Percentiles rank a stretch among this genome's conserved stretches.
Conservation (phyloP, 495 filamentous ascomycete species). For the Hyaloscypha finlandica region DNA sequence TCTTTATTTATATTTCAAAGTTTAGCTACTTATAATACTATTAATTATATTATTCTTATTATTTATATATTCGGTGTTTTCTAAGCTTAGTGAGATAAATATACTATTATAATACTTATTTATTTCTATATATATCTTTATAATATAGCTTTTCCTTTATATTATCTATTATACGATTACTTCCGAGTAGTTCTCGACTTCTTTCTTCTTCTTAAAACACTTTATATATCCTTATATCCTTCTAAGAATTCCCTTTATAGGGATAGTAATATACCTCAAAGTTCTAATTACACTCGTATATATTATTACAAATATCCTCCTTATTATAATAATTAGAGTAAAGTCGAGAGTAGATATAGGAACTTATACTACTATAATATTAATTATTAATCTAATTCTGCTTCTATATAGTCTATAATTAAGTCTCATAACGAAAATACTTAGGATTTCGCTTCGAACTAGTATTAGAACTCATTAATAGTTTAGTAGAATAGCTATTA, state of each 20-base stretch:
- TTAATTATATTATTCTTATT: constrained; percentile 20
- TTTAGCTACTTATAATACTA: no score
- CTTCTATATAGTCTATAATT: constrained; percentile 25
- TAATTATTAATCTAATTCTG: constrained; percentile 30
- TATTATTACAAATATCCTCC: constrained; percentile 21
- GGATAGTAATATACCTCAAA: constrained; percentile 23
- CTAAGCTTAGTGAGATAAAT: constrained; percentile 11
- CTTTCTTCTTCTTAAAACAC: constrained; percentile 12
- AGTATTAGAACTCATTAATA: constrained; percentile 32
- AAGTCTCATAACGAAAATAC: constrained; percentile 19
- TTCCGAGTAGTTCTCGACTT: constrained; percentile 11
- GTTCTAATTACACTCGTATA: constrained; percentile 23
- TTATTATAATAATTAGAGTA: constrained; percentile 21
- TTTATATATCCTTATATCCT: constrained; percentile 26
- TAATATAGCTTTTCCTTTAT: constrained; percentile 17
- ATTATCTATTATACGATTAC: constrained; percentile 12
- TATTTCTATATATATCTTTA: constrained; percentile 21
- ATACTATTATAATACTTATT: constrained; percentile 17
- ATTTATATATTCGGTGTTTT: not conserved
- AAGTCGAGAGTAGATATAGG: constrained; percentile 21
- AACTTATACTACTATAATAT: constrained; percentile 21
- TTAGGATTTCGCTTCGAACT: constrained; percentile 34
- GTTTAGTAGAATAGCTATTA: constrained; percentile 30
- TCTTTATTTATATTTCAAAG: not conserved
- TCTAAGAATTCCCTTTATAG: constrained; percentile 22